Conservation (phyloP, 1,284 basidiomycete species). For the Irpex sp. region DNA sequence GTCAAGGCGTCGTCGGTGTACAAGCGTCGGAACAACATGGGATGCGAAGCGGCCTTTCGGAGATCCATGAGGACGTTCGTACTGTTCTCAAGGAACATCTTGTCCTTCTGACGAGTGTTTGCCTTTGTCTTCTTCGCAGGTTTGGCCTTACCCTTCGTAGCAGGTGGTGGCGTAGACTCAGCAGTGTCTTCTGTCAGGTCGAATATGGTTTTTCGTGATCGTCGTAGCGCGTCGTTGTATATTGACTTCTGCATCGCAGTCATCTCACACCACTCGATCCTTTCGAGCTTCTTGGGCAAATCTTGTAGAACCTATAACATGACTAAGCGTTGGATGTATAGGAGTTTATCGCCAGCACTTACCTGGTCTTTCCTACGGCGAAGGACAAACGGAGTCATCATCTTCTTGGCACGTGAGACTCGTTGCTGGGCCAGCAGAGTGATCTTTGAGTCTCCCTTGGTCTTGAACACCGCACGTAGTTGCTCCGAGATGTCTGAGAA, state of each 20-base stretch:
- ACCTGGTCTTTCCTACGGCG: slow-evolving; percentile 93
- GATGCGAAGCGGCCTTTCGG: slow-evolving; percentile 93
- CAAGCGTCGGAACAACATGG: slow-evolving; percentile 87
- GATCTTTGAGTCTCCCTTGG: slow-evolving; percentile 83
- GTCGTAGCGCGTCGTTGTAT: slow-evolving; percentile 82
- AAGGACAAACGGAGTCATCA: slow-evolving; percentile 99
- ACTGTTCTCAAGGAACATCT: slow-evolving; percentile 73
- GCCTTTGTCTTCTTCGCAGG: slow-evolving; percentile 46
- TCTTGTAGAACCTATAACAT: slow-evolving; percentile 79
- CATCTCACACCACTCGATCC: slow-evolving; percentile 94
- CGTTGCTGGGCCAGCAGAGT: slow-evolving; percentile 87
- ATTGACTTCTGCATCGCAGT: slow-evolving; percentile 79
- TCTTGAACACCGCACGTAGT: slow-evolving; percentile 95
- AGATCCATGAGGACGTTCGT: slow-evolving; percentile 95
- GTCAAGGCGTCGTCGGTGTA: slow-evolving; percentile 80
- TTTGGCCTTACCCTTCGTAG: slow-evolving; percentile 30
- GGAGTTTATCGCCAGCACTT: slow-evolving; percentile 12
- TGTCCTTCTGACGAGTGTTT: slow-evolving; percentile 52
- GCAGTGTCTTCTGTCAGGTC: slow-evolving; percentile 43
- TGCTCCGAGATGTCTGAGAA: slow-evolving; percentile 77
- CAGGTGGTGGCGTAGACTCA: slow-evolving; percentile 25
- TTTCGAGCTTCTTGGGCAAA: slow-evolving; percentile 88
- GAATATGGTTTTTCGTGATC: slow-evolving; percentile 80
- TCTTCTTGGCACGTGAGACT: slow-evolving; percentile 92
- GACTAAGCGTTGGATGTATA: neutral